Percentiles rank a stretch among this genome's conserved stretches.
phyloP scores from a whole-genome alignment of 129 eudicot genomes.

The Lactuca saligna region DNA sequence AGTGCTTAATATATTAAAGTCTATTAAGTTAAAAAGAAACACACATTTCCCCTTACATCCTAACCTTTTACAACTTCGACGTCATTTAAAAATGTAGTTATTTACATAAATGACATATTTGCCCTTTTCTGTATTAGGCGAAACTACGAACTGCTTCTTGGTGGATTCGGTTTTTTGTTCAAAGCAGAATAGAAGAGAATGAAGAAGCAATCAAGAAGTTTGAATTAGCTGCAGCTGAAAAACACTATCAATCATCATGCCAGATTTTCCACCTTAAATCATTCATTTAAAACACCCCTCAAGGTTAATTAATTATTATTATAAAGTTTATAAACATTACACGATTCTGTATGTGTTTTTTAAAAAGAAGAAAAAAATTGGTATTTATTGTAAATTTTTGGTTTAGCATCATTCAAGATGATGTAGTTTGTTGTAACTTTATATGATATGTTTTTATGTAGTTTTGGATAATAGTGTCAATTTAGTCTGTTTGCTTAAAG shows the following conservation, averaged over 20 bases:
- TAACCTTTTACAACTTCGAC: too few species aligned
- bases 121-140: slow-evolving; percentile 35
- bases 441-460: slow-evolving; percentile 10
- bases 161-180: slow-evolving; percentile 70
- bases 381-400: slow-evolving; percentile 21
- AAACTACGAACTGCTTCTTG: slow-evolving; percentile 66
- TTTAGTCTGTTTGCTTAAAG: not conserved
- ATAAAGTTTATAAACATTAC: slow-evolving; percentile 14
- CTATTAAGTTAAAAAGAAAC: too few species aligned
- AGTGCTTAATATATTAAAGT: too few species aligned
- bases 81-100: too few species aligned
- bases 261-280: slow-evolving; percentile 67
- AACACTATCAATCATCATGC: slow-evolving; percentile 41
- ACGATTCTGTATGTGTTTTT: not conserved
- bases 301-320: not conserved
- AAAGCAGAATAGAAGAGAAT: slow-evolving; percentile 63
- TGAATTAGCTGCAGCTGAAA: slow-evolving; percentile 48
- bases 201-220: slow-evolving; percentile 62
- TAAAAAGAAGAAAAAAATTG: slow-evolving; percentile 6
- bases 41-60: too few species aligned
- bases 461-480: not conserved
- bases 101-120: not conserved
- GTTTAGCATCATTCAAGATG: slow-evolving; percentile 8
- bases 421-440: slow-evolving; percentile 26
- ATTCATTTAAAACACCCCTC: slow-evolving; percentile 27